Base-by-base conservation (phyloP, 345 rosid genomes). In the Noccaea bulbosa region DNA sequence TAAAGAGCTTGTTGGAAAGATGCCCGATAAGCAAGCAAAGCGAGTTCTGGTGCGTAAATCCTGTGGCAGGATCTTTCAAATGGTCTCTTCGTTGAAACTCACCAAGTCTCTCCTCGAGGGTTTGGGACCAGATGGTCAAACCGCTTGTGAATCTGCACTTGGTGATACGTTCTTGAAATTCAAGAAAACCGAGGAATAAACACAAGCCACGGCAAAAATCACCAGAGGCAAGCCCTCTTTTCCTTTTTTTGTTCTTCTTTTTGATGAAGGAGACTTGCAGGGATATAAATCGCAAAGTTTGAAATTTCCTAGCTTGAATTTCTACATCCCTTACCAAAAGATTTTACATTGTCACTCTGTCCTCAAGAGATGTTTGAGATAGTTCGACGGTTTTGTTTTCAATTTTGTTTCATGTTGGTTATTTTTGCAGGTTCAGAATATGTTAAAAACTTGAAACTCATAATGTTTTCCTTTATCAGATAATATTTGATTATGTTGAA, bases 21-120 rank as follows among this genome's bases (percentile, higher is more conserved):
- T 90, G 86, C 96, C 98, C 3, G 86, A 84, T 35, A 92, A 87
- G 79, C 84, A 85, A 76, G 72, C 86, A 1, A 82, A 84, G 78
- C 75, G 87, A 11, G 84, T 87, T 40, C 92, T 83, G 54, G 93
- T 82, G 34, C 89, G 87, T 22, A 94, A 85, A 78, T 89, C 80
- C 69, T 89, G 91, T 57, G 67, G 78, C 52, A 88, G 78, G 79
- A 71, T 90, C 59, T 88, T 94, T 53, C 90, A 80, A 76, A 75
- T 75, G 41, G 48, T 89, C 8, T 77, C 88, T 27, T 54, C 77
- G 46, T 75, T 81, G 72, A 83, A 84, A 50, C 73, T 88, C 40
- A 71, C 66, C 64, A 87, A 81, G 80, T 56, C 86, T 11, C 85
- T 92, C 37, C 86, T 94, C n/a, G 84, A 81, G 78, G 73, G 67